Base-by-base conservation (phyloP, 345 rosid genomes). In the Luvunga scandens region DNA sequence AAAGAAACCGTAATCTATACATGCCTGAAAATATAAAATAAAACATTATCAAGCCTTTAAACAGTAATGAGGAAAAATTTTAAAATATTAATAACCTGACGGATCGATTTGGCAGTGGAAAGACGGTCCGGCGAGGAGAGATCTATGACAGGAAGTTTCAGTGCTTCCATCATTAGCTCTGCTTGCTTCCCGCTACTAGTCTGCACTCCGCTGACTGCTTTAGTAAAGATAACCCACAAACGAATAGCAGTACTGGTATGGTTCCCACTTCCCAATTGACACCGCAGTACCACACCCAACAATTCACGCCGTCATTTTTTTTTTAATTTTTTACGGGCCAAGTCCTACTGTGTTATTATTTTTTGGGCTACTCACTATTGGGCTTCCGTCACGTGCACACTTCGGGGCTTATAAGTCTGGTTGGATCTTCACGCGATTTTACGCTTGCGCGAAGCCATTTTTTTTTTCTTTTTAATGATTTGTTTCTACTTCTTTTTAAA, bases 1-100 rank as follows among this genome's bases (percentile, higher is more conserved):
- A 80, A 93, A 95, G 93, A 92, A 95, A 22, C 98, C 98, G 78
- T 86, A 82, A 14, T 92, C 93, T 18, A 83, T 33, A 68, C 97
- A 93, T 25, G 96, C 98, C 99, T 95, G 75, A 45, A 10, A n/a
- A 82, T 56, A 57, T 39, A 39, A 12, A 83, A 25, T 0, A 39
- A 66, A 27, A 19, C 24, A 57, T 10, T 36, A 16, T 34, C 45
- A 16, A 14, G 31, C 30, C 33, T 61, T 12, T 61, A 22, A 3
- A 45, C 4, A 13, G 13, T 13, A 45, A 3, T 13, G 5, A 45
- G 50, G 18, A 45, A 45, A 45, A 45, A 3, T 2, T 13, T 2
- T 2, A 45, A 10, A 45, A 45, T 13, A 56, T 31, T 48, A 38
- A 21, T 34, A 81, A 91, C 91, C 91, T 81, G 87, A 56, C 93